Percentiles rank a stretch among this genome's conserved stretches.
Conservation (phyloP, 768 basidiomycete genomes). For the Coprinellus aureogranulatus region DNA sequence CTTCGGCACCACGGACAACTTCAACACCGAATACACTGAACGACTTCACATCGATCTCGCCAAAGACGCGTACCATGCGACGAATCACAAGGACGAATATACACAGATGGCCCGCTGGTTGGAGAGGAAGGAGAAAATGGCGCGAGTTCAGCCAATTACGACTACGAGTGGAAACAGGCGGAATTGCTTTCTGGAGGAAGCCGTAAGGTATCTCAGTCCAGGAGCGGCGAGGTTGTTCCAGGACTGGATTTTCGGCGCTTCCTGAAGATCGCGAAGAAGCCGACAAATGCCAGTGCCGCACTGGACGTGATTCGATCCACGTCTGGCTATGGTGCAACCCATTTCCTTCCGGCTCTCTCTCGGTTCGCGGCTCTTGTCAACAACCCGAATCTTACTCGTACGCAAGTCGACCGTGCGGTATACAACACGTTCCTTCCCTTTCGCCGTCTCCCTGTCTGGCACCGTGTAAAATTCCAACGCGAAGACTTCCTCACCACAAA, state of each 20-base stretch:
- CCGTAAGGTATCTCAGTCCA: no score
- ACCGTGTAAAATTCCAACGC: constrained; percentile 5
- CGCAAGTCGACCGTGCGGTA: constrained; percentile 1
- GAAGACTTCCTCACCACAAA: constrained; percentile 4
- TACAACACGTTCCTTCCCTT: constrained; percentile 10
- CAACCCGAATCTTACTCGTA: not conserved
- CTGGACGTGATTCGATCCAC: not conserved
- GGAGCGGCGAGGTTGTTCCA: not conserved
- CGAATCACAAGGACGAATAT: constrained; percentile 35
- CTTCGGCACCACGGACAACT: constrained; percentile 38
- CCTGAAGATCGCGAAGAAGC: no score
- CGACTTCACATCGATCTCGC: constrained; percentile 40
- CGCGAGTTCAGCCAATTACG: constrained; percentile 1
- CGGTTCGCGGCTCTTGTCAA: constrained; percentile 1
- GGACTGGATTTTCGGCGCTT: not conserved
- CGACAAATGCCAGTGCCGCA: not conserved
- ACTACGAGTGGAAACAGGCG: no score
- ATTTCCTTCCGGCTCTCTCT: constrained; percentile 6
- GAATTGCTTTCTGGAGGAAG: no score
- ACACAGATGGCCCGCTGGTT: constrained; percentile 40
- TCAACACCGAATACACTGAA: constrained; percentile 39
- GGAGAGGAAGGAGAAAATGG: constrained; percentile 14
- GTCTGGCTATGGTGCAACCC: constrained; percentile 1
- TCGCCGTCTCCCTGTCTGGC: constrained; percentile 11
- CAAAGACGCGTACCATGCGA: constrained; percentile 34